Base-by-base conservation (phyloP, 148 eudicot genomes). In the Selenicereus undatus region DNA sequence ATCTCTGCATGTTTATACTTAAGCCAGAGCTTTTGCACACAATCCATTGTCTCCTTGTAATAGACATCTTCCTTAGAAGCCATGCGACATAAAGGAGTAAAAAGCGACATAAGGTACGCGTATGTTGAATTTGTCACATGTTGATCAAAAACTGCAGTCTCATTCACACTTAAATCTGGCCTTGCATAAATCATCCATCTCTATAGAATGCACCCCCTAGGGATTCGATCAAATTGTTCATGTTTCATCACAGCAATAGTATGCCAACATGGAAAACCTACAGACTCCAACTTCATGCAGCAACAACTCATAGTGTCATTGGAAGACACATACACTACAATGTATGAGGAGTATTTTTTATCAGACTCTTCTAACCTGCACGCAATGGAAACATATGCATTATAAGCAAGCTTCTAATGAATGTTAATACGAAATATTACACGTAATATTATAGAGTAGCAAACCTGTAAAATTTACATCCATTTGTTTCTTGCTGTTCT, bases 161-260 rank as follows among this genome's bases (percentile, higher is more conserved):
- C 27, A n/a, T 64, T 24, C 17, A 64, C 4, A 17, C n/a, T n/a
- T 26, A 64, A 22, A 22, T 24, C 3, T 7, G 68, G 68, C 76
- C 32, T 74, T 42, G 76, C 76, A n/a, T 74, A 26, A 42, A 42
- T 48, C 0, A 58, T 74, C 76, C 76, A 74, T 24, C 76, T 42
- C 17, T 45, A 22, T 1, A 45, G 6, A 74, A 74, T n/a, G 20
- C 56, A 42, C 0, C 56, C 76, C n/a, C 11, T 1, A 2, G 76
- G 54, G 11, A 72, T 36, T 8, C 21, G 17, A 1, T 11, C 8
- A 11, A 45, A 42, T 2, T 73, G 27, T 0, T 42, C 76, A 73
- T 17, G 36, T 24, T 45, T 73, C 76, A 73, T 43, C 5, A 73
- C 76, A n/a, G 6, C 52, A 24, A 45, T 39, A 32, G 43, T 73